Conservation (phyloP, 495 filamentous ascomycete genomes). For the Rhypophila decipiens region DNA sequence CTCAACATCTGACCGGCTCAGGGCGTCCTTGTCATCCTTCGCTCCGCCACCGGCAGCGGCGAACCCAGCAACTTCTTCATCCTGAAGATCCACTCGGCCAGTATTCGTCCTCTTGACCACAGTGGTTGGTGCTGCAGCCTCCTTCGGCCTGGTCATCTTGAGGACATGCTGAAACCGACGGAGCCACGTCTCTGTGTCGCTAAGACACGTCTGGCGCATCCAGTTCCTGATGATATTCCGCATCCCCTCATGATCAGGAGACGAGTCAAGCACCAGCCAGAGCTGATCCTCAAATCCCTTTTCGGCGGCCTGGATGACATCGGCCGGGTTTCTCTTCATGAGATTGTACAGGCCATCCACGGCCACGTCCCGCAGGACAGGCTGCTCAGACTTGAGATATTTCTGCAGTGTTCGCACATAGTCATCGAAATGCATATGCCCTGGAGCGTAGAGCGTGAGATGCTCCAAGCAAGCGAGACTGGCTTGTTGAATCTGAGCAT, state of each 20-base stretch:
- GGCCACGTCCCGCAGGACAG: conserved; percentile 67
- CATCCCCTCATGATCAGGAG: conserved; percentile 67
- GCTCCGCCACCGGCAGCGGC: conserved; percentile 64
- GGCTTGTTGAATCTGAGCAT: conserved; percentile 64
- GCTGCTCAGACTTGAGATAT: conserved; percentile 61
- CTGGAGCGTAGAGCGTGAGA: conserved; percentile 84
- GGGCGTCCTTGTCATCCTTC: conserved; percentile 55
- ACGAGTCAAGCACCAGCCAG: conserved; percentile 78
- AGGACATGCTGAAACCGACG: conserved; percentile 80
- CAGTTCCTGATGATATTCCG: conserved; percentile 81
- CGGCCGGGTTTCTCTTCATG: conserved; percentile 84
- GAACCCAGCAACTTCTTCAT: conserved; percentile 96
- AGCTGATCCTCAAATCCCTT: conserved; percentile 81
- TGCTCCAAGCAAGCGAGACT: conserved; percentile 84
- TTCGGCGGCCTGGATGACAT: conserved; percentile 66
- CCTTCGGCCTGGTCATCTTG: conserved; percentile 71
- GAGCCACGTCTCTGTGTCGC: conserved; percentile 75
- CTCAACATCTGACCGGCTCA: conserved; percentile 69
- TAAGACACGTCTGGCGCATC: conserved; percentile 78
- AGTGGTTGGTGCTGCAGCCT: conserved; percentile 43
- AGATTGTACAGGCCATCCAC: conserved; percentile 87
- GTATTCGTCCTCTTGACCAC: conserved; percentile 42
- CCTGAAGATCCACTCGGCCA: conserved; percentile 71
- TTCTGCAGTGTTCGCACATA: conserved; percentile 80
- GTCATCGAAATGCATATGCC: conserved; percentile 69